Evolutionary conservation across 306 rosid genomes (phyloP).

Genomic region (Cicer arietinum): DNA sequence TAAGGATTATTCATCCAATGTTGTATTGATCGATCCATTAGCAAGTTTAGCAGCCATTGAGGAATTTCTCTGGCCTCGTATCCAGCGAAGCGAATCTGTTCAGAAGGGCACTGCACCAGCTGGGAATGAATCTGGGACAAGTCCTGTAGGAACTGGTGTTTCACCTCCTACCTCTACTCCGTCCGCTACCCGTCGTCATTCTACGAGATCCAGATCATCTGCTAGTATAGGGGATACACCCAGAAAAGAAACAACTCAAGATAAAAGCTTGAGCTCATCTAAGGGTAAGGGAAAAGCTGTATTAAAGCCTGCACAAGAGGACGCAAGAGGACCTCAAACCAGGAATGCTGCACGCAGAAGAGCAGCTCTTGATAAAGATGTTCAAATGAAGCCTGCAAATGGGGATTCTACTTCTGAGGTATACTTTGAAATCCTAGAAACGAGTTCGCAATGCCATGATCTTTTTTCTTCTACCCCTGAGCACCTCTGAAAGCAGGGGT

Average conservation of each 20-base stretch:
- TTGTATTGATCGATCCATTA: constrained; percentile 90
- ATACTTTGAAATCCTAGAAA: constrained; percentile 38
- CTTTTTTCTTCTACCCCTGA: not conserved
- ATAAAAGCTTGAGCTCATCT: constrained; percentile 78
- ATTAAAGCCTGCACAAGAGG: constrained; percentile 85
- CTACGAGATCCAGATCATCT: constrained; percentile 86
- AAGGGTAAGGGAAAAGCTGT: constrained; percentile 98
- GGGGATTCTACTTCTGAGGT: constrained; percentile 99
- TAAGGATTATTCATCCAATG: constrained; percentile 89
- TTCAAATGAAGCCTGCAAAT: constrained; percentile 68
- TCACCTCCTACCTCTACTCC: constrained; percentile 76
- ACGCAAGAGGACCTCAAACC: constrained; percentile 87
- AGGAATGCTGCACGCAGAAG: constrained; percentile 90
- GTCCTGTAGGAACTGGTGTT: constrained; percentile 74
- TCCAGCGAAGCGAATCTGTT: constrained; percentile 86
- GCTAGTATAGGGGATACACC: constrained; percentile 77
- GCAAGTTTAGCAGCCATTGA: constrained; percentile 98
- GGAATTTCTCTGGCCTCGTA: constrained; percentile 97
- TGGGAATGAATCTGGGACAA: constrained; percentile 86
- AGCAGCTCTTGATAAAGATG: constrained; percentile 86
- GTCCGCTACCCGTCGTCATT: constrained; percentile 71
- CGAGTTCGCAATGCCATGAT: not conserved
- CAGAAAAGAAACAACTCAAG: constrained; percentile 70
- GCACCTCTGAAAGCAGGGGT: not conserved
- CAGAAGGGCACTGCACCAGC: constrained; percentile 70